Percentiles rank a stretch among this genome's conserved stretches.
These are phyloP conservation scores for Trifolium fragiferum DNA, from an alignment of 306 rosid species.

Conservation along the genomic window DNA sequence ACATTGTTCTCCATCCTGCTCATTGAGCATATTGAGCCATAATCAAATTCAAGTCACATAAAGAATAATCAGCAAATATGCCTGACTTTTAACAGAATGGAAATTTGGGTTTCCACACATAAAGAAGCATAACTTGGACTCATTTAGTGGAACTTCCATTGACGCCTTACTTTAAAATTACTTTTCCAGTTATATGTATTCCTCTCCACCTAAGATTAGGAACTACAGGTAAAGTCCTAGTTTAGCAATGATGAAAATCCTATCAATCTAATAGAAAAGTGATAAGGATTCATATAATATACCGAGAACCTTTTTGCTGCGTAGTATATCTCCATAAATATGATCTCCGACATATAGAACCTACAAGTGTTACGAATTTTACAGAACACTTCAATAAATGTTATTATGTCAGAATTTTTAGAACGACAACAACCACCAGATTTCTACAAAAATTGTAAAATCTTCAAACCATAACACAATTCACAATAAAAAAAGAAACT, in stretches of 20 bases:
- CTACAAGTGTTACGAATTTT: slow-evolving; percentile 46
- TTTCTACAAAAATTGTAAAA: neutral
- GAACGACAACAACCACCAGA: slow-evolving; percentile 1
- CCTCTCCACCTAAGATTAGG: slow-evolving; percentile 26
- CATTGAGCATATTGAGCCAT: slow-evolving; percentile 31
- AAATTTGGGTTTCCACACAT: slow-evolving; percentile 12
- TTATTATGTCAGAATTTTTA: slow-evolving; percentile 9
- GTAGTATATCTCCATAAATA: slow-evolving; percentile 94
- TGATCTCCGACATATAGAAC: slow-evolving; percentile 99
- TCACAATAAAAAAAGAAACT: neutral
- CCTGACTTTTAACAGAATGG: neutral
- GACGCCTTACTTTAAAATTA: slow-evolving; percentile 18
- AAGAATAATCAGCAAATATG: slow-evolving; percentile 16
- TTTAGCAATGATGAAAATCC: neutral
- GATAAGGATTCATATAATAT: slow-evolving; percentile 43
- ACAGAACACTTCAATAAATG: slow-evolving; percentile 27
- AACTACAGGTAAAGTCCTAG: neutral
- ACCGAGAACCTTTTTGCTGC: slow-evolving; percentile 99
- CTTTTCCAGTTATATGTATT: neutral
- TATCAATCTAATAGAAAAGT: neutral
- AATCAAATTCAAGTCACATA: slow-evolving; percentile 21
- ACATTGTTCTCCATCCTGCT: slow-evolving; percentile 99
- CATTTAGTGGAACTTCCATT: slow-evolving; percentile 7
- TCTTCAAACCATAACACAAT: neutral
- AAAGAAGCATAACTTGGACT: slow-evolving; percentile 2